Conservation (phyloP, 2,329 filamentous ascomycete genomes). For the Calonectria ilicicola region DNA sequence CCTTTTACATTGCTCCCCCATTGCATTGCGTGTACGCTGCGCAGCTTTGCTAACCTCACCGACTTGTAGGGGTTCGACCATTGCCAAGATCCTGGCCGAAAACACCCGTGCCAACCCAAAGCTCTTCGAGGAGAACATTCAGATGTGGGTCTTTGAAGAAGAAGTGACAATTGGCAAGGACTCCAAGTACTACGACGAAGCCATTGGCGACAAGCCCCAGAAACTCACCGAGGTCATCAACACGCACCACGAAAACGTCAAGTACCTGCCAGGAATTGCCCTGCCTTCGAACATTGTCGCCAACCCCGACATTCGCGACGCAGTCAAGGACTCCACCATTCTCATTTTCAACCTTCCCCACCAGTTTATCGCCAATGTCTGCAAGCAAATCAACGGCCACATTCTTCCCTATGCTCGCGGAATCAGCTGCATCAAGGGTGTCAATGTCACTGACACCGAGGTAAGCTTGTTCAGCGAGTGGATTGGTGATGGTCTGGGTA, state of each 20-base stretch:
- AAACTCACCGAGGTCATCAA: constrained; percentile 96
- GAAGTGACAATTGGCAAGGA: constrained; percentile 79
- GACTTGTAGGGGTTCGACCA: constrained; percentile 84
- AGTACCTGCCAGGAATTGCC: constrained; percentile 91
- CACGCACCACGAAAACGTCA: constrained; percentile 92
- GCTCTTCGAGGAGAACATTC: constrained; percentile 88
- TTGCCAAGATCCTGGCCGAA: constrained; percentile 96
- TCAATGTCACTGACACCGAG: constrained; percentile 88
- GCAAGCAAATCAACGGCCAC: constrained; percentile 85
- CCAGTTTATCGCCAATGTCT: constrained; percentile 92
- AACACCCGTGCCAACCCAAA: constrained; percentile 83
- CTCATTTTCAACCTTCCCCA: constrained; percentile 97
- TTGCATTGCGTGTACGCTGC: not conserved
- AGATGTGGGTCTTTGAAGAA: constrained; percentile 99
- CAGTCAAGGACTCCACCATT: constrained; percentile 87
- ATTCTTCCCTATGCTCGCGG: constrained; percentile 93
- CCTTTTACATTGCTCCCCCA: not conserved
- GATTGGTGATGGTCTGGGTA: constrained; percentile 90
- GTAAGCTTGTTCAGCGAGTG: constrained; percentile 94
- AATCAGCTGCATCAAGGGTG: constrained; percentile 98
- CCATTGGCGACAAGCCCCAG: constrained; percentile 74
- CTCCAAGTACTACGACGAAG: constrained; percentile 78
- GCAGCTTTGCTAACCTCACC: not conserved
- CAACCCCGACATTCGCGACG: constrained; percentile 82
- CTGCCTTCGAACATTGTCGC: constrained; percentile 87